Evolutionary conservation across 2,329 filamentous ascomycete species (phyloP), one percentile per base, ranked within the genome.

Genomic region (Chaetomiaceae sp.): DNA sequence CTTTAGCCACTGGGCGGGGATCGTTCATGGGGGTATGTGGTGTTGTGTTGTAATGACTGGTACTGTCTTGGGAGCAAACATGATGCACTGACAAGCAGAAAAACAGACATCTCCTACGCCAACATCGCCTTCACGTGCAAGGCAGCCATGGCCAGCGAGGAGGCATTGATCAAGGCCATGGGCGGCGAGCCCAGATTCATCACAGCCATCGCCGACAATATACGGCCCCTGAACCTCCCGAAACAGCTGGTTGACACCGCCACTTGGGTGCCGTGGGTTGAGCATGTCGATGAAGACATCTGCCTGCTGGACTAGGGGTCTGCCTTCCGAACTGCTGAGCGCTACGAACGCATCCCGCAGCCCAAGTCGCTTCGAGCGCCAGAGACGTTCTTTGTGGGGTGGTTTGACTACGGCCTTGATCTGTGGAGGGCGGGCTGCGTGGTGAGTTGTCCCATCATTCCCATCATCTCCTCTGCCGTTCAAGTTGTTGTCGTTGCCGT

Each of bases 351-450:
- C 12, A 11, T 39, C 6, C 11, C 19, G 3, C 19, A 39, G 20
- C 37, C 37, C 3, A 23, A 22, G 37, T 15, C 9, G 20, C 12
- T 39, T 9, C 3, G 20, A 17, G 46, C 23, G 14, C 37, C 46
- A 4, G 46, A 49, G 17, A 49, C 11, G 2, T 33, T 49, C 17
- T 49, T 49, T 15, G 11, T 11, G 7, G 36, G 14, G 9, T 15
- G 9, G 17, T 39, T 49, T 31, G 46, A 42, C 27, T 39, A 39
- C 9, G 11, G 25, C 17, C 3, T 23, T 17, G 46, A 49, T 23
- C 22, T 49, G 15, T 49, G 46, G 46, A n/a, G 46, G 15, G 46
- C 14, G 17, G 46, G 46, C n/a, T 49, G 46, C 23, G 14, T 40
- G 36, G 46, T 49, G 20, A 39, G 36, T 23, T n/a, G n/a, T n/a